phyloP scores from a whole-genome alignment of 176 grass and related monocot species.

The Carex pumila region DNA sequence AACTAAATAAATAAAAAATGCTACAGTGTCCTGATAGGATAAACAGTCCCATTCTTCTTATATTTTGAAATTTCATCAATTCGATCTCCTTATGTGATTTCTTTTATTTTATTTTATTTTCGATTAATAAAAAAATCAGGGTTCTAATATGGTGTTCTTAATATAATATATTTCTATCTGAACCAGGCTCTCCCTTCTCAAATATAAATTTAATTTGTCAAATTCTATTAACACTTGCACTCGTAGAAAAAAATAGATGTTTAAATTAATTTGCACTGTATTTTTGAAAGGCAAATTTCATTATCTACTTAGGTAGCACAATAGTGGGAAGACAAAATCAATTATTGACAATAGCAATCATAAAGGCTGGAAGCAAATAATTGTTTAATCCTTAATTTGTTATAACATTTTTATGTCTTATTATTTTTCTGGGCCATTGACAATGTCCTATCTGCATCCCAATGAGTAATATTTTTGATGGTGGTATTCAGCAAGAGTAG shows the following conservation, averaged over 20 bases:
- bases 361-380: conserved; percentile 88
- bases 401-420: neutral
- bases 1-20: no score
- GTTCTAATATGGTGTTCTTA: no score
- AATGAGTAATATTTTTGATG: neutral
- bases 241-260: neutral
- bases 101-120: no score
- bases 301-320: conserved; percentile 56
- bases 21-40: no score
- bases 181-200: neutral
- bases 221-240: neutral
- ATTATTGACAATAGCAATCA: conserved; percentile 40
- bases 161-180: no score
- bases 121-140: no score
- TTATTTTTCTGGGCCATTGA: neutral
- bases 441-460: neutral
- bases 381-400: conserved; percentile 56
- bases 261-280: neutral
- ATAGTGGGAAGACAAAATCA: conserved; percentile 65
- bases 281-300: neutral
- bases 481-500: no score
- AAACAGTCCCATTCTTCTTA: no score
- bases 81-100: no score
- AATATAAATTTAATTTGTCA: neutral
- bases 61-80: no score